Percentiles rank a stretch among this genome's conserved stretches.
Conservation (phyloP, 2,329 filamentous ascomycete species). For the Aspergillus sp. region DNA sequence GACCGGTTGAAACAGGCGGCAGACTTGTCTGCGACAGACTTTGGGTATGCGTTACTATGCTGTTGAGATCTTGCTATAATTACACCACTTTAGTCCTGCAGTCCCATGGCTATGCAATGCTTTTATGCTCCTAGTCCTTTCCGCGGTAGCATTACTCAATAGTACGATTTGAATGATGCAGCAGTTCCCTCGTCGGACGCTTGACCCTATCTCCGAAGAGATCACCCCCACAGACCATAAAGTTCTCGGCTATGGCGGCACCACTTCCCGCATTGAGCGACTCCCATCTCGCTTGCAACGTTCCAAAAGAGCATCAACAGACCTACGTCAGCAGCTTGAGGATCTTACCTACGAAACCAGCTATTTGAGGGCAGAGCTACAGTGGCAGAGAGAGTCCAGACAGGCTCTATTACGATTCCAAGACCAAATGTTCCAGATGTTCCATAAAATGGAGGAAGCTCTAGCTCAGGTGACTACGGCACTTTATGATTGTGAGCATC, state of each 20-base stretch:
- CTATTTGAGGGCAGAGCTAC: conserved; percentile 12
- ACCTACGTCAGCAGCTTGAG: conserved; percentile 12
- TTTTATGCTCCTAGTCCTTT: not conserved
- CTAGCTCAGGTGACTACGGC: not conserved
- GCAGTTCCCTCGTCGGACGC: not conserved
- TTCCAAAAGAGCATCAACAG: conserved; percentile 10
- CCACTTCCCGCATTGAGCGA: conserved; percentile 10
- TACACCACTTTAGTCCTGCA: not conserved
- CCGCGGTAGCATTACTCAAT: no score
- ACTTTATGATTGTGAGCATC: not conserved
- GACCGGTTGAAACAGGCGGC: no score
- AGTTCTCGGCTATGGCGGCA: conserved; percentile 11
- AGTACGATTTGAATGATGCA: not conserved
- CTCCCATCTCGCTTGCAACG: conserved; percentile 11
- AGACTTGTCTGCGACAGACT: not conserved
- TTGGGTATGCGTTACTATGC: not conserved
- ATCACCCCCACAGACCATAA: conserved; percentile 12
- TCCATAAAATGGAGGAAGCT: conserved; percentile 10
- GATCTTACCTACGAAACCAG: conserved; percentile 12
- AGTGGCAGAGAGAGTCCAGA: conserved; percentile 16
- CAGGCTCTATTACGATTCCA: conserved; percentile 13
- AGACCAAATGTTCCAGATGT: conserved; percentile 10
- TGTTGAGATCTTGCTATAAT: not conserved
- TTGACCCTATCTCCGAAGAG: conserved; percentile 11
- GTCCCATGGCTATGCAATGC: not conserved